Evolutionary conservation across 176 grass and related monocot genomes (phyloP).

Genomic region (Triticum urartu): DNA sequence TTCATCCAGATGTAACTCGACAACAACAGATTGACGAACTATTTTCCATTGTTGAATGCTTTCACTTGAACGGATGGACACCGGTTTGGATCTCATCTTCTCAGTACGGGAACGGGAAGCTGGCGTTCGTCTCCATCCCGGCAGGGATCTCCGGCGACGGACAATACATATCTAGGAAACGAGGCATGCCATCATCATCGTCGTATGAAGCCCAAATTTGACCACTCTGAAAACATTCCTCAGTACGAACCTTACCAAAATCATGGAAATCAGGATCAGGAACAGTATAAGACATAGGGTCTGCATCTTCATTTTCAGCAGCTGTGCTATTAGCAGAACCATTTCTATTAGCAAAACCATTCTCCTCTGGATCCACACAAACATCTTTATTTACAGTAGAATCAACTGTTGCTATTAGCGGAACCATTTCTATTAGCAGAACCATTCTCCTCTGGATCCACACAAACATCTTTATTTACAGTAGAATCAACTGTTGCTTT

Average conservation of each 20-base stretch:
- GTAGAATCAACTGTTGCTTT: conserved; percentile 27
- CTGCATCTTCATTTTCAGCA: conserved; percentile 40
- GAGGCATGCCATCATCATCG: conserved; percentile 66
- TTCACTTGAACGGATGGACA: no score
- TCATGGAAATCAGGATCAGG: no score
- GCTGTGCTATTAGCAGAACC: conserved; percentile 6
- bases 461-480: conserved; percentile 12
- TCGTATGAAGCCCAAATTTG: conserved; percentile 69
- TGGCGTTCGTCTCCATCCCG: no score
- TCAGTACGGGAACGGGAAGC: no score
- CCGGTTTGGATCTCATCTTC: no score
- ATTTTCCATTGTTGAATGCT: no score
- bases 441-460: conserved; percentile 12
- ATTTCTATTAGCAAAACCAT: background rate
- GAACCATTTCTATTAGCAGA: conserved; percentile 5
- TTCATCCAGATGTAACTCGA: no score
- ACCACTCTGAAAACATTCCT: conserved; percentile 44
- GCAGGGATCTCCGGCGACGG: no score
- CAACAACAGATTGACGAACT: no score
- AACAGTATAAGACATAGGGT: background rate
- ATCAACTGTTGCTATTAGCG: background rate
- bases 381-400: no score
- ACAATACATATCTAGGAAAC: conserved; percentile 8
- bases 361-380: background rate
- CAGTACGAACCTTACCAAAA: background rate